Conservation (phyloP, 148 eudicot genomes). For the Limonium bicolor region DNA sequence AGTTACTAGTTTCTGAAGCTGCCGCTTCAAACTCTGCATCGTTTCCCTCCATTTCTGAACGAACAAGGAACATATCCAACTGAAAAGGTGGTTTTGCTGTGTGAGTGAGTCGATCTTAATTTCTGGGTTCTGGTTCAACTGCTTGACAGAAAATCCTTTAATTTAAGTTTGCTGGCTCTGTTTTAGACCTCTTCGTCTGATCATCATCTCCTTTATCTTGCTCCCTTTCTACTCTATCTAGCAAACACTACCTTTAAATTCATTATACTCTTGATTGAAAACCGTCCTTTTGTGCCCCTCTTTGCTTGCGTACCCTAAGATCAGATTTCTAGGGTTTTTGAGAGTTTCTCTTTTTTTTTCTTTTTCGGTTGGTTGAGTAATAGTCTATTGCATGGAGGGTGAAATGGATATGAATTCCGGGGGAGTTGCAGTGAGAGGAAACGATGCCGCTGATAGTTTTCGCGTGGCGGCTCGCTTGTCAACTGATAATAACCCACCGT, state of each 20-base stretch:
- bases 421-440: slow-evolving; percentile 18
- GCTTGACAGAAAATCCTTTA: slow-evolving; percentile 2
- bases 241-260: not conserved
- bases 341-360: slow-evolving; percentile 12
- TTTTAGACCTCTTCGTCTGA: too few species aligned
- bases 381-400: slow-evolving; percentile 49
- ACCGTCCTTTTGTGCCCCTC: too few species aligned
- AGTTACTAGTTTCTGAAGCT: not conserved
- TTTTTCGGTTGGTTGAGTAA: slow-evolving; percentile 1
- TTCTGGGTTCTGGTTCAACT: not conserved
- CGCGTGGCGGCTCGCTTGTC: slow-evolving; percentile 19
- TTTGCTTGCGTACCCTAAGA: not conserved
- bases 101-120: slow-evolving; percentile 16
- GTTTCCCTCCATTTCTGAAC: too few species aligned
- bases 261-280: too few species aligned
- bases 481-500: slow-evolving; percentile 27
- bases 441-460: slow-evolving; percentile 29
- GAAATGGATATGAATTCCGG: slow-evolving; percentile 40
- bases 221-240: not conserved
- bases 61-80: too few species aligned
- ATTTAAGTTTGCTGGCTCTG: not conserved
- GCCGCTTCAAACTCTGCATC: too few species aligned
- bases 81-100: slow-evolving; percentile 7
- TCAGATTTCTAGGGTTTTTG: slow-evolving; percentile 10
- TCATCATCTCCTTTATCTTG: slow-evolving; percentile 1